Conservation (phyloP, 2,329 filamentous ascomycete species). For the Eutypella sp. region DNA sequence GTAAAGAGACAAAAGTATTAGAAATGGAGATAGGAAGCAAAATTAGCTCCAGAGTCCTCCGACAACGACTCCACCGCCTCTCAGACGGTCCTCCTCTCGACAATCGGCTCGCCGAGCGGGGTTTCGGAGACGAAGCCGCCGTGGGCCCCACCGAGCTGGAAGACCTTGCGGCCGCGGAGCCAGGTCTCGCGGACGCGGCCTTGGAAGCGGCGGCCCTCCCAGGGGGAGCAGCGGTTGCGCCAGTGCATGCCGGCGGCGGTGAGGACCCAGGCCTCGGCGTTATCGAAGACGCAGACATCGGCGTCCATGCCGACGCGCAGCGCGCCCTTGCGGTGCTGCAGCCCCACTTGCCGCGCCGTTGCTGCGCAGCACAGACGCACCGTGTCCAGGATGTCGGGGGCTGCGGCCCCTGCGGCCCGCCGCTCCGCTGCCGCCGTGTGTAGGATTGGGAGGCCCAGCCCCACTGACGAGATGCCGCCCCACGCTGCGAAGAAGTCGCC, state of each 20-base stretch:
- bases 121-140: conserved; percentile 44
- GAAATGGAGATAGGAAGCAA: no score
- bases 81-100: conserved; percentile 50
- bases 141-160: conserved; percentile 53
- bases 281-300: conserved; percentile 90
- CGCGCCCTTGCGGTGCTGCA: conserved; percentile 76
- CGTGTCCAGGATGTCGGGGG: conserved; percentile 65
- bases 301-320: conserved; percentile 78
- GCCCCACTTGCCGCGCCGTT: conserved; percentile 82
- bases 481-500: conserved; percentile 96
- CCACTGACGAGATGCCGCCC: conserved; percentile 94
- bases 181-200: conserved; percentile 83
- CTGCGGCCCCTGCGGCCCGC: conserved; percentile 39
- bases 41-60: no score
- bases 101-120: conserved; percentile 52
- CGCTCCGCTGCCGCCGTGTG: conserved; percentile 70
- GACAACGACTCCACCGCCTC: no score
- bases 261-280: conserved; percentile 71
- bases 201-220: conserved; percentile 73
- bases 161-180: conserved; percentile 73
- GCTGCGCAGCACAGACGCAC: conserved; percentile 81
- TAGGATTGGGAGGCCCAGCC: conserved; percentile 85
- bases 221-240: conserved; percentile 87
- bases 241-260: conserved; percentile 80
- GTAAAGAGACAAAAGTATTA: no score